phyloP scores from a whole-genome alignment of 345 rosid genomes.

The Cardamine occulta region DNA sequence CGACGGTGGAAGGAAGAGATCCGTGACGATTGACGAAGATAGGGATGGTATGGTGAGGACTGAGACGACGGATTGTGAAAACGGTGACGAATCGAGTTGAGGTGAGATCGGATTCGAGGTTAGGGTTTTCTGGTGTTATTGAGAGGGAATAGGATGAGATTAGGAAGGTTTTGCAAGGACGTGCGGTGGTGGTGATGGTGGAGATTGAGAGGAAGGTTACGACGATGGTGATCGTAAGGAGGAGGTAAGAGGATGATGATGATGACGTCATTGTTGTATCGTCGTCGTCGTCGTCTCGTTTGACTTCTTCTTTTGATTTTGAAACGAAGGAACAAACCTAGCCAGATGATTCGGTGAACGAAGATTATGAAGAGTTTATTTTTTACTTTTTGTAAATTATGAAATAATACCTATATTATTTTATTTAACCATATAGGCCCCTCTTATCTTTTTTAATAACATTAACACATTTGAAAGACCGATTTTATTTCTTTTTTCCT shows the following conservation, averaged over 20 bases:
- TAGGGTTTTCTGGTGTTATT: conserved; percentile 57
- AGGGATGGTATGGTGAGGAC: conserved; percentile 29
- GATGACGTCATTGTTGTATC: conserved; percentile 44
- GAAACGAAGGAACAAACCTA: not conserved
- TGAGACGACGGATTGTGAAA: conserved; percentile 61
- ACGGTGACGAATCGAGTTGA: conserved; percentile 61
- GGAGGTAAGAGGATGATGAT: conserved; percentile 33
- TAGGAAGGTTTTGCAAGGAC: conserved; percentile 62
- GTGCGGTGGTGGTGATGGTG: conserved; percentile 37
- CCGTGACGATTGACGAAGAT: conserved; percentile 39
- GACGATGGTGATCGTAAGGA: conserved; percentile 38
- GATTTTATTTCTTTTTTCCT: no score
- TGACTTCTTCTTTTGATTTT: conserved; percentile 6
- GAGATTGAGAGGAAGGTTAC: conserved; percentile 44
- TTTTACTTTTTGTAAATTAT: not conserved
- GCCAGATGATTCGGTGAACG: conserved; percentile 13
- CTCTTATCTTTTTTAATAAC: not conserved
- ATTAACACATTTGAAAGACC: not conserved
- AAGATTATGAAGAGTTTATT: not conserved
- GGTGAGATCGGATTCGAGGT: conserved; percentile 46
- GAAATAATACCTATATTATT: not conserved
- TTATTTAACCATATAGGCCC: not conserved
- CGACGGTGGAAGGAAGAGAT: conserved; percentile 39
- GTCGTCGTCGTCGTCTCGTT: conserved; percentile 19
- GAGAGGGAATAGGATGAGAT: conserved; percentile 77